Evolutionary conservation across 345 rosid species (phyloP), one percentile per base, ranked within the genome.

Genomic region (Moringa oleifera): DNA sequence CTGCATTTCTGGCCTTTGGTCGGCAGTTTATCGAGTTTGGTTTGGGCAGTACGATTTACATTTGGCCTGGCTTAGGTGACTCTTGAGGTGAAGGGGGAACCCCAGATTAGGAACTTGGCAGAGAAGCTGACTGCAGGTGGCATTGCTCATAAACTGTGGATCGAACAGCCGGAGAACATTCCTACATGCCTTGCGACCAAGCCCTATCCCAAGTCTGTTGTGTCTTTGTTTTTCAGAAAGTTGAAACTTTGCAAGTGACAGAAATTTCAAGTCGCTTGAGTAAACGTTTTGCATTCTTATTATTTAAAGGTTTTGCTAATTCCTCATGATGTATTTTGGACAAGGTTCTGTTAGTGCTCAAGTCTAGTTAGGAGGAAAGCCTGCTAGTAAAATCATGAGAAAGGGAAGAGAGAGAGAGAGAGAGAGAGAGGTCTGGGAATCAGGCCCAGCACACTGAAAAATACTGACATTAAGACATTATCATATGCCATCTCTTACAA

Each of bases 21-120:
- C 8, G 33, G 3, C 8, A 2, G 3, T 3, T 3, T 28, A 8
- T 2, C 8, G 33, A 8, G 8, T 28, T 28, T 28, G 33, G 3
- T 28, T 33, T 33, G 37, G 37, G 37, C 5, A 4, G 5, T 33
- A 4, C 37, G 11, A 33, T 33, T 33, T 33, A n/a, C n/a, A n/a
- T n/a, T 11, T 33, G 37, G 37, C 11, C 37, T 33, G 37, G 11
- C 37, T 33, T 33, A 89, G 98, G 97, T 93, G 17, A 90, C 99
- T 13, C 74, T 94, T n/a, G 96, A 94, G 73, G 96, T 90, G 80
- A 90, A 86, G 75, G 97, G 96, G 52, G 97, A 90, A 73, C 37
- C 80, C 4, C 97, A 90, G 76, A 75, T 88, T 25, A 13, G 68
- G 87, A 90, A 86, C 65, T 81, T 94, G 59, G 76, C 86, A 4